Evolutionary conservation across 345 rosid species (phyloP).

Genomic region (Syzygium jambos): DNA sequence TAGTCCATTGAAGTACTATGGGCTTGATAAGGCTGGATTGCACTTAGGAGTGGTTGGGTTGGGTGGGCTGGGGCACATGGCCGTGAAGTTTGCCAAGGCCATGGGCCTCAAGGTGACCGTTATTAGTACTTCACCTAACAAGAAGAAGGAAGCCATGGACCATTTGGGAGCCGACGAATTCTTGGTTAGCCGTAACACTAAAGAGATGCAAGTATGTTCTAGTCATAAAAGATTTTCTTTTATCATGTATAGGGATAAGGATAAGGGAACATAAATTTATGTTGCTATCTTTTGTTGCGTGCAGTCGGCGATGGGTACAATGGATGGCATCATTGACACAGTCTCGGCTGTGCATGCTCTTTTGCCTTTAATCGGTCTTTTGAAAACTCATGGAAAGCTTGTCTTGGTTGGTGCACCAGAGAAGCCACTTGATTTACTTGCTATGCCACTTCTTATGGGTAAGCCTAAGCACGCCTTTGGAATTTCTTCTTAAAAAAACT

Average conservation of each 20-base stretch:
- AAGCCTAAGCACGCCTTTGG: neutral
- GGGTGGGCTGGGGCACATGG: conserved; percentile 49
- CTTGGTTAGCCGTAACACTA: conserved; percentile 23
- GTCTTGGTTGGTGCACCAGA: conserved; percentile 41
- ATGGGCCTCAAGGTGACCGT: conserved; percentile 34
- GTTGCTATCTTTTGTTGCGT: neutral
- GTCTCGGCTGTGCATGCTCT: conserved; percentile 39
- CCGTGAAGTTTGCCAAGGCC: conserved; percentile 44
- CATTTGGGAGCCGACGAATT: conserved; percentile 35
- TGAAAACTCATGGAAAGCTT: conserved; percentile 43
- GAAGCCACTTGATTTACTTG: conserved; percentile 34
- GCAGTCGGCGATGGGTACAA: conserved; percentile 5
- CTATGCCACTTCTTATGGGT: conserved; percentile 18
- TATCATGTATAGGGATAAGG: neutral
- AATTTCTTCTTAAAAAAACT: neutral
- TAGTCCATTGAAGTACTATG: conserved; percentile 50
- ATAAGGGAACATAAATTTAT: neutral
- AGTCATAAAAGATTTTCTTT: neutral
- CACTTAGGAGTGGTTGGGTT: conserved; percentile 40
- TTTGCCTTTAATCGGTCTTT: conserved; percentile 31
- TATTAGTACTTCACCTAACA: conserved; percentile 39
- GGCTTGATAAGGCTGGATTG: conserved; percentile 19
- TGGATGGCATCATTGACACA: conserved; percentile 61
- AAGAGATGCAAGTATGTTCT: conserved; percentile 19
- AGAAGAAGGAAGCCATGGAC: conserved; percentile 31